Evolutionary conservation across 1,284 basidiomycete genomes (phyloP), one percentile per base, ranked within the genome.

Genomic region (Marasmius sp.): DNA sequence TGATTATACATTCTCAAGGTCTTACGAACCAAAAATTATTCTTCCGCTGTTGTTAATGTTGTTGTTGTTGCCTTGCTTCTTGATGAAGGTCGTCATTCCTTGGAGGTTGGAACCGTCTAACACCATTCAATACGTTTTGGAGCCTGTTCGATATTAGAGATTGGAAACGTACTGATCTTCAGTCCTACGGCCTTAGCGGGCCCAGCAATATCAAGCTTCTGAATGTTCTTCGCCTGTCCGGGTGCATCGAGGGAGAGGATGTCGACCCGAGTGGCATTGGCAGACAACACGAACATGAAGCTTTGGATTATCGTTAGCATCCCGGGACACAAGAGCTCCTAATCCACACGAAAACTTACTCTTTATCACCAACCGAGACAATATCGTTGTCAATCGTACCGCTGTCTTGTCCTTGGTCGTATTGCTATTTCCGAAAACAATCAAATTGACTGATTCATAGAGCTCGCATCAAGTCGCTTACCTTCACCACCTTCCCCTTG

Each of bases 321-420:
- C 11, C 2, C 27, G 7, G 56, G 43, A 27, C 27, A 36, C 8
- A 41, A 39, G 38, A 7, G 6, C 14, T 11, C 36, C 22, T 37
- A 52, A 5, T 11, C 16, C 6, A 51, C n/a, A 22, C 34, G 41
- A 51, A 36, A 5, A 75, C 79, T 63, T 60, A 84, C 81, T 84
- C 82, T 16, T 78, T 78, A n/a, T 70, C 69, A 37, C 73, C 72
- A 57, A 84, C 67, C 1, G 76, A 71, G 3, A 76, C 81, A 50
- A 83, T 70, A 49, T 78, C 78, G 58, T 76, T 78, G 68, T 84
- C 82, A 52, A 84, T 79, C 33, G 79, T 79, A 7, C 73, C 78
- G n/a, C 76, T 75, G 22, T 72, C 72, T 9, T 69, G 66, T 3
- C 68, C 68, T 66, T 78, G 77, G 3, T 72, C 68, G 67, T 80